Evolutionary conservation across 805 yeast species (phyloP).

Genomic region (Tetrapisispora pingtungensis): DNA sequence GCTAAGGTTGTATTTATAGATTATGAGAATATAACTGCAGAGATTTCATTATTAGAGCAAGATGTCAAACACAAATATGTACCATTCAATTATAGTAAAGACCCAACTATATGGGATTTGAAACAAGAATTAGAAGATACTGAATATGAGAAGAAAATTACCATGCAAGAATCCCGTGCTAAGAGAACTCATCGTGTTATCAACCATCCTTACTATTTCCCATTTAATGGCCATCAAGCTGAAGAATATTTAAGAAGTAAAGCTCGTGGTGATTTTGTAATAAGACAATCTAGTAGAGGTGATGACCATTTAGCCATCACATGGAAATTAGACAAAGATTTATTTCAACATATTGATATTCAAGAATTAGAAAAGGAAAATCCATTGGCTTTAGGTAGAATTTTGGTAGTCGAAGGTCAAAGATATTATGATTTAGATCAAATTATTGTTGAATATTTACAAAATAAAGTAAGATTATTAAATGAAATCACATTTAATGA

Average conservation of each 20-base stretch:
- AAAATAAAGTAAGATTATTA: constrained; percentile 71
- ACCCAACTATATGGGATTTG: constrained; percentile 69
- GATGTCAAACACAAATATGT: constrained; percentile 48
- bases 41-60: constrained; percentile 56
- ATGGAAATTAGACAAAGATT: constrained; percentile 87
- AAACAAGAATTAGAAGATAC: constrained; percentile 61
- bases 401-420: constrained; percentile 55
- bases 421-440: constrained; percentile 86
- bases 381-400: constrained; percentile 50
- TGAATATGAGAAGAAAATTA: constrained; percentile 39
- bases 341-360: constrained; percentile 87
- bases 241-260: constrained; percentile 86
- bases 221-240: constrained; percentile 77
- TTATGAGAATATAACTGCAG: constrained; percentile 66
- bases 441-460: constrained; percentile 76
- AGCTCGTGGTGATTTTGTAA: constrained; percentile 83
- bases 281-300: constrained; percentile 91
- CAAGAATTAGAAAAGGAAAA: constrained; percentile 61
- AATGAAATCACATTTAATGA: constrained; percentile 80
- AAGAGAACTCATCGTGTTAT: constrained; percentile 62
- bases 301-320: constrained; percentile 82
- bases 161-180: constrained; percentile 54
- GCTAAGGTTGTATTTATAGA: constrained; percentile 66
- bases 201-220: constrained; percentile 84
- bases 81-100: constrained; percentile 34